Conservation (phyloP, 352 stramenopile species). For the Aphanomyces invadans region DNA sequence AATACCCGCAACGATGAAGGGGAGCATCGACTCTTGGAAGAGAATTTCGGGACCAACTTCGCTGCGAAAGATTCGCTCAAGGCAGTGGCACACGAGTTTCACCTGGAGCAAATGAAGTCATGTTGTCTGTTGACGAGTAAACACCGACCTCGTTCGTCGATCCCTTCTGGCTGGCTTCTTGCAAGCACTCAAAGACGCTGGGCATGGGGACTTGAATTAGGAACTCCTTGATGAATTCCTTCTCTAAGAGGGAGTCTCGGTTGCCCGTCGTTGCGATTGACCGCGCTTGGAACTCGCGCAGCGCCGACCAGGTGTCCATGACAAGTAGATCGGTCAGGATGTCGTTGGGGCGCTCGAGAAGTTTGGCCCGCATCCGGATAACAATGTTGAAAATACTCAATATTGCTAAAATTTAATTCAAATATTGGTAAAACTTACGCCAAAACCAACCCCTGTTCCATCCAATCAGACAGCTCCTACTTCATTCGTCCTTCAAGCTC, state of each 20-base stretch:
- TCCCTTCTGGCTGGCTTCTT: conserved; percentile 59
- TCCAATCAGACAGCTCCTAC: not conserved
- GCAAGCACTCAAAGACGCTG: conserved; percentile 61
- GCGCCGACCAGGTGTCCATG: conserved; percentile 21
- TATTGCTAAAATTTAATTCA: not conserved
- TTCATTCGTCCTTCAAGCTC: not conserved
- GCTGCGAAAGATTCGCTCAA: conserved; percentile 48
- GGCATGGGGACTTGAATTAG: conserved; percentile 53
- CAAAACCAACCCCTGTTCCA: not conserved
- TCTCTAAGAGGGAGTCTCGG: not conserved
- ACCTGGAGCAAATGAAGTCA: conserved; percentile 33
- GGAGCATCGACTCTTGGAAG: conserved; percentile 75
- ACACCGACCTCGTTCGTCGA: conserved; percentile 47
- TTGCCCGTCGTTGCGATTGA: conserved; percentile 19
- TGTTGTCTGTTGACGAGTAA: not conserved
- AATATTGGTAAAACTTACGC: not conserved
- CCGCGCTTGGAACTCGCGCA: conserved; percentile 21
- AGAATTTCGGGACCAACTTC: conserved; percentile 46
- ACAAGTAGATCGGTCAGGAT: not conserved
- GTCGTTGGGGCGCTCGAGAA: not conserved
- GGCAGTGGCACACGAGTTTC: conserved; percentile 58
- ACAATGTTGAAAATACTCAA: not conserved
- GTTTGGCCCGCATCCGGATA: not conserved
- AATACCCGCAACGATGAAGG: conserved; percentile 64
- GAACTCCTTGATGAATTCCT: conserved; percentile 49